phyloP scores from a whole-genome alignment of 495 filamentous ascomycete species.

The Rhizodiscina lignyota region DNA sequence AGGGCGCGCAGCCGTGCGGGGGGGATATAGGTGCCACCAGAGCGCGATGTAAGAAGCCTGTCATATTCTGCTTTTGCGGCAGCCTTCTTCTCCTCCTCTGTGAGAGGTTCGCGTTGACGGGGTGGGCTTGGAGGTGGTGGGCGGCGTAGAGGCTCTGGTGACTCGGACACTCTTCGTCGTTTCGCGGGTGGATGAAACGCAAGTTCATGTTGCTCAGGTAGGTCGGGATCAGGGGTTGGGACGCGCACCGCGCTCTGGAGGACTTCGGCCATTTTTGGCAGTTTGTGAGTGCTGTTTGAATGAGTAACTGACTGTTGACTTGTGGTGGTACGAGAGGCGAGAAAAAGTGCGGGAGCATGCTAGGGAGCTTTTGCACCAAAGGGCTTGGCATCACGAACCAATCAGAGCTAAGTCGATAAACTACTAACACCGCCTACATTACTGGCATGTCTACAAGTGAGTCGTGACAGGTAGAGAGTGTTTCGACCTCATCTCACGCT shows the following conservation, averaged over 20 bases:
- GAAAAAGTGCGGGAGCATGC: too few relatives aligned
- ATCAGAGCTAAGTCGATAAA: too few relatives aligned
- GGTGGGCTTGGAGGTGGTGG: not conserved
- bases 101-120: conserved; percentile 33
- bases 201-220: not conserved
- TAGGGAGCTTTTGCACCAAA: too few relatives aligned
- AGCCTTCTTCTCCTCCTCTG: conserved; percentile 69
- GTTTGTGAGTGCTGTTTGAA: not conserved
- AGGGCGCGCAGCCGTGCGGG: conserved; percentile 79
- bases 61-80: conserved; percentile 81
- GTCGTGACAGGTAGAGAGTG: too few relatives aligned
- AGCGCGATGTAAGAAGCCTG: conserved; percentile 75
- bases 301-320: too few relatives aligned
- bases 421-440: too few relatives aligned
- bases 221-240: conserved; percentile 41
- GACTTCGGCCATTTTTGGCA: conserved; percentile 14
- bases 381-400: too few relatives aligned
- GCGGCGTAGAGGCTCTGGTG: too few relatives aligned
- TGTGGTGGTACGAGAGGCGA: too few relatives aligned
- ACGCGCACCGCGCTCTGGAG: conserved; percentile 54
- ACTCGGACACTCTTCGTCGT: not conserved
- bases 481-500: too few relatives aligned
- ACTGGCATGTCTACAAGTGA: too few relatives aligned
- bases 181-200: not conserved
- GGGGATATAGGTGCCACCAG: conserved; percentile 90